phyloP scores from a whole-genome alignment of 352 stramenopile genomes.

The Phytophthora hybrid region DNA sequence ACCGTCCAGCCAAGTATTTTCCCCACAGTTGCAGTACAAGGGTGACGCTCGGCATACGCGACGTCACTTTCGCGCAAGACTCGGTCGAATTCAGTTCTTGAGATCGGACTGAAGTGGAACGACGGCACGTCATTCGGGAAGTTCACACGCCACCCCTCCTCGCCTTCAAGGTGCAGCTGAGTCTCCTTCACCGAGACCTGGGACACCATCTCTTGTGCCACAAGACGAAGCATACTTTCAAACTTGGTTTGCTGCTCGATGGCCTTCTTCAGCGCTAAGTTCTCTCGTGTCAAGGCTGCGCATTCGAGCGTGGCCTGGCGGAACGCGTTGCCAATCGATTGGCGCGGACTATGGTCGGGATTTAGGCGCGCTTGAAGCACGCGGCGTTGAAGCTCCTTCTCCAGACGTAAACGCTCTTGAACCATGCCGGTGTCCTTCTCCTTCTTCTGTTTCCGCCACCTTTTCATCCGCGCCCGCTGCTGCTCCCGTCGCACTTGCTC shows the following conservation, averaged over 20 bases:
- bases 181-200: neutral
- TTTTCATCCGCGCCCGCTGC: slow-evolving; percentile 11
- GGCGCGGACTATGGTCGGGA: neutral
- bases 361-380: neutral
- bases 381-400: neutral
- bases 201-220: neutral
- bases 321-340: neutral
- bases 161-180: neutral
- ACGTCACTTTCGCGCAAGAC: neutral
- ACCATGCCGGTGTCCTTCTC: neutral
- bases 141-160: neutral
- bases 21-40: slow-evolving; percentile 11
- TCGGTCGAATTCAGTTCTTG: slow-evolving; percentile 6
- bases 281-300: slow-evolving; percentile 4
- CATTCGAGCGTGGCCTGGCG: neutral
- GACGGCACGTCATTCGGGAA: slow-evolving; percentile 13
- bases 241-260: slow-evolving; percentile 1
- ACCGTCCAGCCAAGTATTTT: slow-evolving; percentile 25
- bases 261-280: slow-evolving; percentile 4
- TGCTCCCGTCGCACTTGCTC: slow-evolving; percentile 3
- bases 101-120: slow-evolving; percentile 29
- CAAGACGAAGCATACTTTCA: neutral
- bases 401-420: slow-evolving; percentile 7
- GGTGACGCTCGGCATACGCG: neutral
- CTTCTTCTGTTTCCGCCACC: slow-evolving; percentile 11